Evolutionary conservation across 164 flowering plant genomes (phyloP), one percentile per base, ranked within the genome.

Genomic region (Echeveria elegans): DNA sequence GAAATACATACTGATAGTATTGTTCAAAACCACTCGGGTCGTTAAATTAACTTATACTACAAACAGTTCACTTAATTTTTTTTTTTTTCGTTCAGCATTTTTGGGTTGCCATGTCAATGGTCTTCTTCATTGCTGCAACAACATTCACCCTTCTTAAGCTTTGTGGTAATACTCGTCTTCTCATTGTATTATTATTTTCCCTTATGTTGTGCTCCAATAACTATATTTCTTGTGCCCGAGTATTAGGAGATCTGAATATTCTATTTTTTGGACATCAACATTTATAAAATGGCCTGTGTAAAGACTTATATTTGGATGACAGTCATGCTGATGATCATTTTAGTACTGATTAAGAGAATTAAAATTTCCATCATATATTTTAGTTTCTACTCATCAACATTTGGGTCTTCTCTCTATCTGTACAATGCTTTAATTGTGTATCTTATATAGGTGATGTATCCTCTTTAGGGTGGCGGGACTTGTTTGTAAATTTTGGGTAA

Each of bases 401-500:
- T n/a, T n/a, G n/a, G n/a, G n/a, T n/a, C n/a, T n/a, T n/a, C n/a
- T 31, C 32, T 62, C 40, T 18, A 23, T 34, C 5, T 6, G 6
- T 19, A 19, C 2, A 1, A 32, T 10, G 16, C 4, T 21, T 32
- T 8, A 61, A 26, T 63, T 16, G n/a, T 36, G 26, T 34, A 26
- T 63, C 53, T 24, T 37, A n/a, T 83, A 82, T 86, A 93, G 98
- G 98, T 76, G 92, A 85, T 78, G 79, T 90, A 59, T 84, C 76
- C 72, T 85, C 89, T 66, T 77, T 93, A 67, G 87, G 94, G 65
- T 93, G 97, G 97, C 90, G 98, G 98, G 98, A 88, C 77, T 77
- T 92, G 69, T 87, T 89, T 72, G 87, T 92, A 72, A 89, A 88
- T 76, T 89, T 79, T 74, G 86, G 98, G 98, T 92, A 88, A 24